These are phyloP conservation scores for Ophiostoma quercus DNA, from an alignment of 2,329 filamentous ascomycete genomes.

Conservation along the genomic window DNA sequence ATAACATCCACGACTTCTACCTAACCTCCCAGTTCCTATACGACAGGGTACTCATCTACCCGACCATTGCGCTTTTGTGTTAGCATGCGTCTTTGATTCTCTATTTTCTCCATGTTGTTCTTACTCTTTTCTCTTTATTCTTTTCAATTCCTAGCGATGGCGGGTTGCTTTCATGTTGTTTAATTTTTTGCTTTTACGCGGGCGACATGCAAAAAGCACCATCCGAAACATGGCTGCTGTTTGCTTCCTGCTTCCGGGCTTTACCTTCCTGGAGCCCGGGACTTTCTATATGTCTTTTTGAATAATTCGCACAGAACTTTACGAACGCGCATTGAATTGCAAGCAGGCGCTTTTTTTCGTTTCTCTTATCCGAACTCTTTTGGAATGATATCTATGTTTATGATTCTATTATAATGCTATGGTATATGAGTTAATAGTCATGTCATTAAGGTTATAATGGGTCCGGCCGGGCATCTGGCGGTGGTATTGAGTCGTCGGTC, in stretches of 20 bases:
- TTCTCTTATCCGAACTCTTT: not conserved
- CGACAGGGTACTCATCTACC: not conserved
- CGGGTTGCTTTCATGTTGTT: conserved; percentile 1
- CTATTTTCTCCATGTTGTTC: not conserved
- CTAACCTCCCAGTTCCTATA: not conserved
- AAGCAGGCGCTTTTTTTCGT: not conserved
- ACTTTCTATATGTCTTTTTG: not conserved
- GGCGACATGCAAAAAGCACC: conserved; percentile 12
- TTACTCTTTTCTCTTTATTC: not conserved
- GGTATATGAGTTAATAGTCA: not conserved
- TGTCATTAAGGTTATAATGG: not conserved
- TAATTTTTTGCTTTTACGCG: not conserved
- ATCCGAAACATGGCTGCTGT: not conserved
- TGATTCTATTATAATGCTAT: not conserved
- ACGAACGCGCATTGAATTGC: not conserved
- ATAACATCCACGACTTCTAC: not conserved
- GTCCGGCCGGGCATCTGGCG: not conserved
- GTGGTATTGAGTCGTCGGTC: not conserved
- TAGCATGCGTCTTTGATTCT: not conserved
- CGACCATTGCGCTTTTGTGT: not conserved
- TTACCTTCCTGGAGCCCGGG: not conserved
- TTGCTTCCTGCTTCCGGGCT: not conserved
- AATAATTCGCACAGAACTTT: not conserved
- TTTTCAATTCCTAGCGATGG: not conserved
- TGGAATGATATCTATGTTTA: not conserved